These are phyloP conservation scores for Massospora cicadina DNA, from an alignment of 371 early-diverging fungal species.

Conservation along the genomic window DNA sequence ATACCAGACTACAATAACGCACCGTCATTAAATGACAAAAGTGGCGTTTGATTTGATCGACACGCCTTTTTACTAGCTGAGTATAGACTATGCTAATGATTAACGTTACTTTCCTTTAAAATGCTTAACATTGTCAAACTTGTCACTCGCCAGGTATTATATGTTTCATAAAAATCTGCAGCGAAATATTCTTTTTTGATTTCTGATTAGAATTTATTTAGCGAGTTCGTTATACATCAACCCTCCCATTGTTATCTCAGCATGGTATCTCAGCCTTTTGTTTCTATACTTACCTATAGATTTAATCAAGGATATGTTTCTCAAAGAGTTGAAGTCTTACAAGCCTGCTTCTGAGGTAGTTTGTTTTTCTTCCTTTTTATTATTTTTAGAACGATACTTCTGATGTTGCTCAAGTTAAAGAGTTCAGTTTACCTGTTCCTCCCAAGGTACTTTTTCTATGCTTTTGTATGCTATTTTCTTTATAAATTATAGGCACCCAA, in stretches of 20 bases:
- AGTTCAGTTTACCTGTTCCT: conserved; percentile 1
- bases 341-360: conserved; percentile 1
- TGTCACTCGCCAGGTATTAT: neutral
- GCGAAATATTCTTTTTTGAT: neutral
- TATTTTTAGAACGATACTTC: neutral
- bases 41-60: too few species aligned
- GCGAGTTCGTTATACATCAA: neutral
- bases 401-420: conserved; percentile 7
- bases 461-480: neutral
- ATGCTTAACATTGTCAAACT: neutral
- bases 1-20: too few species aligned
- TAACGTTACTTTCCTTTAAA: too few species aligned
- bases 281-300: neutral
- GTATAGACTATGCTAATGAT: too few species aligned
- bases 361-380: neutral
- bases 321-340: conserved; percentile 3
- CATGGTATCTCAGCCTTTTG: neutral
- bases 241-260: neutral
- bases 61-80: too few species aligned
- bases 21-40: too few species aligned
- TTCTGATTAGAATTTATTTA: neutral
- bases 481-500: conserved; percentile 5
- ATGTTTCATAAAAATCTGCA: neutral
- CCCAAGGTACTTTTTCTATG: neutral
- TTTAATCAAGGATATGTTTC: neutral